Evolutionary conservation across 2,329 filamentous ascomycete species (phyloP).

Genomic region (Tothia fuscella): DNA sequence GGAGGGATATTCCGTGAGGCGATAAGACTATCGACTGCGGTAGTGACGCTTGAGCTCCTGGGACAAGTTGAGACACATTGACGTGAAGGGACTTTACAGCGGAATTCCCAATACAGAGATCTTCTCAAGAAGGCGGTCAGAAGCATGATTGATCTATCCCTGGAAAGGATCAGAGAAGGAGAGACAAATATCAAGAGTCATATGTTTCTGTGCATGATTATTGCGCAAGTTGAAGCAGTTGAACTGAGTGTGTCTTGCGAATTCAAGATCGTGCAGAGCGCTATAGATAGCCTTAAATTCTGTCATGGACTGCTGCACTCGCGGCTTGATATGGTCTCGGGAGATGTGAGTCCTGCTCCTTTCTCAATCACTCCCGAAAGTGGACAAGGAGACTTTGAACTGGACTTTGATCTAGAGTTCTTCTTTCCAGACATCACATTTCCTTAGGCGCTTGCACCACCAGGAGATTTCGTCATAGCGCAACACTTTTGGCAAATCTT

Average conservation of each 20-base stretch:
- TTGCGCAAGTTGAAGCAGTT: constrained; percentile 16
- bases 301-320: constrained; percentile 11
- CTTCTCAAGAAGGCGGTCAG: constrained; percentile 15
- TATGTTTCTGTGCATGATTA: constrained; percentile 18
- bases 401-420: constrained; percentile 12
- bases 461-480: too few species aligned
- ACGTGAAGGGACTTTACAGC: constrained; percentile 10
- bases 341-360: neutral
- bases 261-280: constrained; percentile 11
- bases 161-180: constrained; percentile 17
- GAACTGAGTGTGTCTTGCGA: constrained; percentile 8
- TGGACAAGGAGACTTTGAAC: neutral
- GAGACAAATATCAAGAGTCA: constrained; percentile 24
- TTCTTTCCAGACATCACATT: constrained; percentile 12
- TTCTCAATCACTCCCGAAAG: neutral
- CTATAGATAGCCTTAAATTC: constrained; percentile 14
- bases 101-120: constrained; percentile 11
- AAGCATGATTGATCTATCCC: constrained; percentile 15
- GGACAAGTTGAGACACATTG: constrained; percentile 30
- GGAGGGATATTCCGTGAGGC: constrained; percentile 34
- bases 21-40: constrained; percentile 28
- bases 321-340: neutral
- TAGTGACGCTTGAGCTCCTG: constrained; percentile 36
- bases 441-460: too few species aligned
- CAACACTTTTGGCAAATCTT: too few species aligned